Evolutionary conservation across 2,329 filamentous ascomycete genomes (phyloP).

Genomic region (Aureobasidium zeae): DNA sequence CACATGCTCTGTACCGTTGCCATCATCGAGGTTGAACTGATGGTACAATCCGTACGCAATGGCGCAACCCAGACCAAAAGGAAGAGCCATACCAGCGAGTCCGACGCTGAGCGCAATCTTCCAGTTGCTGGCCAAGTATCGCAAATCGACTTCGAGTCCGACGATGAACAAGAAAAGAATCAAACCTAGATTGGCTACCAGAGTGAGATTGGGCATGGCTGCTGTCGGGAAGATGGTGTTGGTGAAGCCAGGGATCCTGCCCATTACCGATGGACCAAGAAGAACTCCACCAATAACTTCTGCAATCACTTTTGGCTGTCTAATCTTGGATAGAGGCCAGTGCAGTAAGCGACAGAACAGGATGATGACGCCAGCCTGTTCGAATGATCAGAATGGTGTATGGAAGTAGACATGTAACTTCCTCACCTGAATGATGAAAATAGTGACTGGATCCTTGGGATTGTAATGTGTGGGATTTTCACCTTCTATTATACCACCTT

Average conservation of each 20-base stretch:
- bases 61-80: conserved; percentile 71
- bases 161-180: conserved; percentile 82
- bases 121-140: conserved; percentile 72
- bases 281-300: conserved; percentile 80
- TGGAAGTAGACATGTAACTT: too few species aligned
- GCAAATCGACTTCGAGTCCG: conserved; percentile 75
- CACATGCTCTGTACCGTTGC: conserved; percentile 49
- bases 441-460: conserved; percentile 59
- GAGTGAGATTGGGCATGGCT: conserved; percentile 65
- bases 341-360: conserved; percentile 66
- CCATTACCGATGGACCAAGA: conserved; percentile 80
- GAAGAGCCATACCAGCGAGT: conserved; percentile 67
- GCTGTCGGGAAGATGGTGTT: conserved; percentile 64
- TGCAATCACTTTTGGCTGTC: conserved; percentile 73
- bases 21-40: conserved; percentile 53
- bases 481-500: conserved; percentile 64
- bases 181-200: conserved; percentile 75
- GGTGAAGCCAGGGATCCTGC: conserved; percentile 71
- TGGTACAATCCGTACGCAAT: conserved; percentile 75
- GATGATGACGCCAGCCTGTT: conserved; percentile 62
- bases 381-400: too few species aligned
- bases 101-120: conserved; percentile 67
- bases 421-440: conserved; percentile 65
- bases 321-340: conserved; percentile 65
- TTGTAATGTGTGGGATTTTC: conserved; percentile 60